Percentiles rank a stretch among this genome's conserved stretches.
phyloP scores from a whole-genome alignment of 768 basidiomycete species.

The Dentipellis fragilis region DNA sequence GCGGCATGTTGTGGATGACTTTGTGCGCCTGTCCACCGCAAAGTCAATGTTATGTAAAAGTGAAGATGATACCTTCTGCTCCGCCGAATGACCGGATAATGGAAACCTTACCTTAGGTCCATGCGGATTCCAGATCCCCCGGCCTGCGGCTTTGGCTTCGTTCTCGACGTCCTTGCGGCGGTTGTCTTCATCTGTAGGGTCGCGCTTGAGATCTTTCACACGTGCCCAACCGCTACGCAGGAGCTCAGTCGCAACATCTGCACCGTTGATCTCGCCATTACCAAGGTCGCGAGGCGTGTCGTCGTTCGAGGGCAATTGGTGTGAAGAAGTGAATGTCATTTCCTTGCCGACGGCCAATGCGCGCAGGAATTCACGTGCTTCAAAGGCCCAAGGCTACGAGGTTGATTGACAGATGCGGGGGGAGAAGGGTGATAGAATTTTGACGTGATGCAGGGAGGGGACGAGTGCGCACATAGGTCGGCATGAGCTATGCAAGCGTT shows the following conservation, averaged over 20 bases:
- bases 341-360: conserved; percentile 83
- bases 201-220: conserved; percentile 79
- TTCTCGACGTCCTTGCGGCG: conserved; percentile 65
- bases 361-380: conserved; percentile 88
- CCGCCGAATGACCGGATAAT: no score
- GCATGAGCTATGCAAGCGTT: no score
- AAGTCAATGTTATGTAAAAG: neutral
- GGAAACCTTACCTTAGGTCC: conserved; percentile 47
- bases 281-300: conserved; percentile 76
- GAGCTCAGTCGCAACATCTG: conserved; percentile 69
- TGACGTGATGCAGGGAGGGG: neutral
- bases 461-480: no score
- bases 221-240: conserved; percentile 89
- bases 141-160: conserved; percentile 64
- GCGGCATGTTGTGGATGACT: conserved; percentile 82
- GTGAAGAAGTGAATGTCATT: conserved; percentile 72
- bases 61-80: neutral
- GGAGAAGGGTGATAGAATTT: neutral
- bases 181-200: conserved; percentile 69
- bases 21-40: conserved; percentile 42
- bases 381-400: conserved; percentile 77
- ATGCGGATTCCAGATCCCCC: conserved; percentile 82
- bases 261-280: conserved; percentile 57
- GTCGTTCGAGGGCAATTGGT: conserved; percentile 59
- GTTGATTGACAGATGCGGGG: neutral